phyloP scores from a whole-genome alignment of 2,329 filamentous ascomycete genomes.

The Torrubiella hemipterigena region DNA sequence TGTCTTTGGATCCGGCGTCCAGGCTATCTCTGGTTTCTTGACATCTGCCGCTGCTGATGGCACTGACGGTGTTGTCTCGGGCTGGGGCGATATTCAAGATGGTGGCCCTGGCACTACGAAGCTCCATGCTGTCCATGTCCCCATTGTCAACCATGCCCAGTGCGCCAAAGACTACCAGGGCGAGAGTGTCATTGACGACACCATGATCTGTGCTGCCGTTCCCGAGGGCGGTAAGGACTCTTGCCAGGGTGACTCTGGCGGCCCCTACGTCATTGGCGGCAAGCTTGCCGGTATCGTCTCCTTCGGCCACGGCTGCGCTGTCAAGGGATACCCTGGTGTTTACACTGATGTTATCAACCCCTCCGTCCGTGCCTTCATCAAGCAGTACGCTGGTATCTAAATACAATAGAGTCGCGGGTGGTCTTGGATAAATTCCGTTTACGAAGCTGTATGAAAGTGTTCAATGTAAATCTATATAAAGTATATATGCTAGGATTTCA shows the following conservation, averaged over 20 bases:
- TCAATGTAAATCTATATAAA: too few relatives aligned
- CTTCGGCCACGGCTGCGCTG: conserved; percentile 18
- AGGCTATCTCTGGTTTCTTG: background rate
- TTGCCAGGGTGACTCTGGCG: conserved; percentile 21
- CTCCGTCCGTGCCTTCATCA: conserved; percentile 13
- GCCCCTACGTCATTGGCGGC: conserved; percentile 14
- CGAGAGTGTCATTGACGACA: conserved; percentile 13
- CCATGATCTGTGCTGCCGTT: conserved; percentile 20
- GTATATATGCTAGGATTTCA: too few relatives aligned
- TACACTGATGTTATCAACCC: conserved; percentile 14
- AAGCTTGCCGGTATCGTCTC: conserved; percentile 16
- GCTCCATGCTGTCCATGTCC: conserved; percentile 8
- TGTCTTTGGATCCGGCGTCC: background rate
- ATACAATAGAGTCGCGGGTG: too few relatives aligned
- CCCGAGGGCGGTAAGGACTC: conserved; percentile 16
- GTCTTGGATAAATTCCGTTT: too few relatives aligned
- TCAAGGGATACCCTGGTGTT: conserved; percentile 13
- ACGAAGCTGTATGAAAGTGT: too few relatives aligned
- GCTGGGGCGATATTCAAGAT: background rate
- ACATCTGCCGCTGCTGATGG: background rate
- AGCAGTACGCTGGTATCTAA: conserved; percentile 4
- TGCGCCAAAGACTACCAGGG: conserved; percentile 13
- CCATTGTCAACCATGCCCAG: conserved; percentile 14
- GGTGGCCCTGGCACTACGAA: background rate
- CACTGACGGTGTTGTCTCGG: background rate